Conservation (phyloP, 2,329 filamentous ascomycete genomes). For the Exophiala sideris region DNA sequence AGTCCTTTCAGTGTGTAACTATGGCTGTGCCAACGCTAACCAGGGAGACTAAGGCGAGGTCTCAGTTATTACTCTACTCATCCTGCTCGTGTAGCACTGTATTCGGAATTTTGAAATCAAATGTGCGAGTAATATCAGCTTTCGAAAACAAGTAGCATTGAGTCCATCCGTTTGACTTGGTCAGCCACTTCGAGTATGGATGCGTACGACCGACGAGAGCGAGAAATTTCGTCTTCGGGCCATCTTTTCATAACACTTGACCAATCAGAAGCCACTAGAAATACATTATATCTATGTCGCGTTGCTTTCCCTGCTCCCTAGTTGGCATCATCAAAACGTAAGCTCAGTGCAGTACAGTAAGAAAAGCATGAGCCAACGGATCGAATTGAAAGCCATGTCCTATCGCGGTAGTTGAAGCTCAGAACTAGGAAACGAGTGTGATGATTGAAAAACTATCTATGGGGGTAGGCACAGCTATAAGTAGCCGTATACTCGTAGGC, state of each 20-base stretch:
- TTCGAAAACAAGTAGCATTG: background rate
- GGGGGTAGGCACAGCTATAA: no score
- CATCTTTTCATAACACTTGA: background rate
- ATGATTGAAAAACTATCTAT: no score
- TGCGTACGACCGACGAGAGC: background rate
- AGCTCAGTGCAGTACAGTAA: background rate
- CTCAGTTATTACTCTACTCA: background rate
- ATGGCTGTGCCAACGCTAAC: background rate
- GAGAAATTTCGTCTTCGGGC: background rate
- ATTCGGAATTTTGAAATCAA: background rate
- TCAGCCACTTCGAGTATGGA: background rate
- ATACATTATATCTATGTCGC: background rate
- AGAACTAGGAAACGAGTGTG: no score
- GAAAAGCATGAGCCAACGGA: background rate
- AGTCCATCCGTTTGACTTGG: background rate
- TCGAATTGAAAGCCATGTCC: background rate
- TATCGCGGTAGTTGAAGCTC: no score
- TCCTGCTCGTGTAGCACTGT: background rate
- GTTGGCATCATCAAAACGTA: background rate
- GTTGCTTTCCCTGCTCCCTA: background rate
- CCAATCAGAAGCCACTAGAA: background rate
- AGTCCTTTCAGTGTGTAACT: background rate
- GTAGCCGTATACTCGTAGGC: no score
- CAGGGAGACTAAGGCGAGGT: background rate
- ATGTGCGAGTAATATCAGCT: background rate